A percentile compares a stretch with the other conserved stretches of the same genome.
Conservation (phyloP, 2,329 filamentous ascomycete species). For the Epichloe sp. region DNA sequence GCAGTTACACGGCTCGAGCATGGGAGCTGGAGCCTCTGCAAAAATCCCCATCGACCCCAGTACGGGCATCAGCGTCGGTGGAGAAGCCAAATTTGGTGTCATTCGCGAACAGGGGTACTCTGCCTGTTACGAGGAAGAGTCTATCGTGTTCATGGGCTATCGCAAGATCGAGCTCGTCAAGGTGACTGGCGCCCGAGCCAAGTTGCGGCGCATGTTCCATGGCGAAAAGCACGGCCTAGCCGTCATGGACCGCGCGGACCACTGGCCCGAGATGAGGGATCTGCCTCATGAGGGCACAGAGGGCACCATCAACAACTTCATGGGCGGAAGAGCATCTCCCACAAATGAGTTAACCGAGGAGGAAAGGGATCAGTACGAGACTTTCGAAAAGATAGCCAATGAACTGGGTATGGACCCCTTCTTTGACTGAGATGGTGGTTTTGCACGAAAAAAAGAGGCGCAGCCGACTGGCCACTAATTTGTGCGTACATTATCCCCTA, state of each 20-base stretch:
- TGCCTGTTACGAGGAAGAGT: constrained; percentile 14
- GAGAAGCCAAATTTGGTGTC: constrained; percentile 9
- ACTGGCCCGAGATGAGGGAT: constrained; percentile 15
- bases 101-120: constrained; percentile 12
- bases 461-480: too few species aligned
- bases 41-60: constrained; percentile 11
- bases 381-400: constrained; percentile 8
- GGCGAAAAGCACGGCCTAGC: constrained; percentile 27
- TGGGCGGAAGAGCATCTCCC: constrained; percentile 4
- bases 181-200: constrained; percentile 14
- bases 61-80: constrained; percentile 10
- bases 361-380: neutral
- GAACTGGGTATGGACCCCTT: constrained; percentile 8
- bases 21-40: constrained; percentile 8
- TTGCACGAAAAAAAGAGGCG: too few species aligned
- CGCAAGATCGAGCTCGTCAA: constrained; percentile 15
- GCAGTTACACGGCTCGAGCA: constrained; percentile 5
- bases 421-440: too few species aligned
- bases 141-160: constrained; percentile 17
- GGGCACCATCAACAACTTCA: constrained; percentile 12
- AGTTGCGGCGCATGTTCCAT: constrained; percentile 25
- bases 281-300: constrained; percentile 12
- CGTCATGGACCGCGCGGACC: constrained; percentile 14
- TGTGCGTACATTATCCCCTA: too few species aligned
- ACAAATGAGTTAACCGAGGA: constrained; percentile 3